These are phyloP conservation scores for Sequoiadendron giganteum DNA, from an alignment of 75 land plant genomes.

Conservation along the genomic window DNA sequence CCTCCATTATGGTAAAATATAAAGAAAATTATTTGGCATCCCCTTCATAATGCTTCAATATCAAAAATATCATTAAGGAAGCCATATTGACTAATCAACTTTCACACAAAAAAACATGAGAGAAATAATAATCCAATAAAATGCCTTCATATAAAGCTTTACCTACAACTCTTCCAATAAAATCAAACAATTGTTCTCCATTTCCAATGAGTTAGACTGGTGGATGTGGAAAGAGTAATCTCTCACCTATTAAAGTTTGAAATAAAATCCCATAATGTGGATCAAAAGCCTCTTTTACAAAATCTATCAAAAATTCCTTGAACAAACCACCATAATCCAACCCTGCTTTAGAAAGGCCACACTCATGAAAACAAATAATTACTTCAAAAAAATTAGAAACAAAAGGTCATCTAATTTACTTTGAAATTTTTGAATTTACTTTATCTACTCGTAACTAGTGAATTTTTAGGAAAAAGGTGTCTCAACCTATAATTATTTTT, in stretches of 20 bases:
- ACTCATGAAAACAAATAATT: too few species aligned
- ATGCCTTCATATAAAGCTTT: conserved; percentile 98
- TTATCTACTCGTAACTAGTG: too few species aligned
- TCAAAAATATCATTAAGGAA: conserved; percentile 86
- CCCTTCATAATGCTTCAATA: too few species aligned
- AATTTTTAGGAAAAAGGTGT: too few species aligned
- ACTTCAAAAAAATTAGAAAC: too few species aligned
- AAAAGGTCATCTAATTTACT: too few species aligned
- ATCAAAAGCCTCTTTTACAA: conserved; percentile 76
- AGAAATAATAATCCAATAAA: conserved; percentile 78
- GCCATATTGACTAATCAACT: conserved; percentile 84
- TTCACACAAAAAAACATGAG: conserved; percentile 88
- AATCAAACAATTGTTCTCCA: conserved; percentile 77
- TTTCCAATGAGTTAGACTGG: conserved; percentile 63
- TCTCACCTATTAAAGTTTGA: conserved; percentile 80
- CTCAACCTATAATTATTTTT: too few species aligned
- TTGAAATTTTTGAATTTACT: too few species aligned
- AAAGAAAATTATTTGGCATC: too few species aligned
- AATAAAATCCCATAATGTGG: conserved; percentile 81
- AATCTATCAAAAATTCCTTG: conserved; percentile 92
- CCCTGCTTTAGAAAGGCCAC: too few species aligned
- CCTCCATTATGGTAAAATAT: too few species aligned
- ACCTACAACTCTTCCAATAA: conserved; percentile 87
- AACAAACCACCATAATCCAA: conserved; percentile 92
- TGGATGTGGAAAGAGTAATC: conserved; percentile 71